These are phyloP conservation scores for Trichoderma virens DNA, from an alignment of 495 filamentous ascomycete genomes.

Conservation along the genomic window DNA sequence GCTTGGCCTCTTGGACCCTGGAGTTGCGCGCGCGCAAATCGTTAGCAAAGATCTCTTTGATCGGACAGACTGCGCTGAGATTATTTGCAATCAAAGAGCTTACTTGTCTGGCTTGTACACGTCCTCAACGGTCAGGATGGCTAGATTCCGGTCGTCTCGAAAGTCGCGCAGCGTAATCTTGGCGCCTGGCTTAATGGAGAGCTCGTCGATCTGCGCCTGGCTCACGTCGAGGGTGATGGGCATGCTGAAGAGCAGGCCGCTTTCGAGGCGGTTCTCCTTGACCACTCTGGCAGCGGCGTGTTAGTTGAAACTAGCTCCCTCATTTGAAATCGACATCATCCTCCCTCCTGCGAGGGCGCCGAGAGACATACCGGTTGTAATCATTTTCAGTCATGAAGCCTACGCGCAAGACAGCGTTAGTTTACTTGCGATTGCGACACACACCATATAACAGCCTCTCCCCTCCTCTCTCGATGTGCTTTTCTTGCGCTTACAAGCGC, in stretches of 20 bases:
- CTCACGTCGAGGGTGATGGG: constrained; percentile 89
- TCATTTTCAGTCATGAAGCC: constrained; percentile 97
- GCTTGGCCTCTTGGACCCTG: constrained; percentile 79
- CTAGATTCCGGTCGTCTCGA: constrained; percentile 90
- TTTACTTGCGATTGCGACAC: neutral
- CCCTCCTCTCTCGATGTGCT: neutral
- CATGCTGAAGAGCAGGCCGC: constrained; percentile 92
- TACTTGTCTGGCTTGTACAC: constrained; percentile 97
- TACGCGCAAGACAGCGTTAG: constrained; percentile 26
- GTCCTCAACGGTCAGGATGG: constrained; percentile 92
- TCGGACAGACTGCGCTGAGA: too few relatives aligned
- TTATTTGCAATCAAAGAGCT: constrained; percentile 25
- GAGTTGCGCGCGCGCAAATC: constrained; percentile 1
- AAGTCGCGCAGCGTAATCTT: constrained; percentile 88
- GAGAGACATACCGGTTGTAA: constrained; percentile 66
- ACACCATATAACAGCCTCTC: neutral
- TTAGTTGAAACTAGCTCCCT: constrained; percentile 16
- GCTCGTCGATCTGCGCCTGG: constrained; percentile 60
- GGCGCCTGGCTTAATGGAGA: constrained; percentile 66
- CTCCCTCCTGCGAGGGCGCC: neutral
- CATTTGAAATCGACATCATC: too few relatives aligned
- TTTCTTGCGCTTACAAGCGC: neutral
- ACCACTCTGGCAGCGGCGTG: constrained; percentile 58
- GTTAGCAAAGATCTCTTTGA: neutral
- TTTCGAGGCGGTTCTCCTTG: constrained; percentile 70